Conservation (phyloP, 768 basidiomycete species). For the Leccinum variicolor region DNA sequence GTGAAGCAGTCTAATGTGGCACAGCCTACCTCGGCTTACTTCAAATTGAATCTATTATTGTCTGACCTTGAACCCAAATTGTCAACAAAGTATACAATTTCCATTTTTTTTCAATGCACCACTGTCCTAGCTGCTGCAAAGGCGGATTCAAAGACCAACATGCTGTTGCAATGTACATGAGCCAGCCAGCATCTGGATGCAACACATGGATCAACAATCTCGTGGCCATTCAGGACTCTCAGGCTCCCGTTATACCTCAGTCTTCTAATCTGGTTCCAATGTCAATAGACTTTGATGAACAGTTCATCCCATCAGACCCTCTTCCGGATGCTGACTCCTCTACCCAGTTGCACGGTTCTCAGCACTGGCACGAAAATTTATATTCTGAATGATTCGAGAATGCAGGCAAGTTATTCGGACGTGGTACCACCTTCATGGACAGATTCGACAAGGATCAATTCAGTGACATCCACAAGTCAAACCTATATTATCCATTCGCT, state of each 20-base stretch:
- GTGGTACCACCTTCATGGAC: background rate
- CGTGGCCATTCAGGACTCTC: background rate
- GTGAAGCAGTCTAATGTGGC: too few relatives aligned
- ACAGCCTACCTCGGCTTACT: too few relatives aligned
- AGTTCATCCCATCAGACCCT: too few relatives aligned
- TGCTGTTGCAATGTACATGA: background rate
- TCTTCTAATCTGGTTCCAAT: too few relatives aligned
- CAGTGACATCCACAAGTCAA: background rate
- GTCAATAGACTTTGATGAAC: too few relatives aligned
- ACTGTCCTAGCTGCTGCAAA: background rate
- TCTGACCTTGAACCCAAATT: too few relatives aligned
- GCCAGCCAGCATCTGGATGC: too few relatives aligned
- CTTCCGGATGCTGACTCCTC: background rate
- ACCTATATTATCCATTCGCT: background rate
- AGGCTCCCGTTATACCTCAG: too few relatives aligned
- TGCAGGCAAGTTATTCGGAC: background rate
- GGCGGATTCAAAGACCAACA: background rate
- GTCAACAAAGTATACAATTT: too few relatives aligned
- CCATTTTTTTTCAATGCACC: background rate
- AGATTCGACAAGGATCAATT: background rate
- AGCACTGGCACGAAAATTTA: background rate
- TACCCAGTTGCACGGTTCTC: too few relatives aligned
- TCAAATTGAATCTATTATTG: too few relatives aligned
- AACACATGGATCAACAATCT: too few relatives aligned
- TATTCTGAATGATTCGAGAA: background rate